These are phyloP conservation scores for Grosmannia clavigera DNA, from an alignment of 2,329 filamentous ascomycete species.

Conservation along the genomic window DNA sequence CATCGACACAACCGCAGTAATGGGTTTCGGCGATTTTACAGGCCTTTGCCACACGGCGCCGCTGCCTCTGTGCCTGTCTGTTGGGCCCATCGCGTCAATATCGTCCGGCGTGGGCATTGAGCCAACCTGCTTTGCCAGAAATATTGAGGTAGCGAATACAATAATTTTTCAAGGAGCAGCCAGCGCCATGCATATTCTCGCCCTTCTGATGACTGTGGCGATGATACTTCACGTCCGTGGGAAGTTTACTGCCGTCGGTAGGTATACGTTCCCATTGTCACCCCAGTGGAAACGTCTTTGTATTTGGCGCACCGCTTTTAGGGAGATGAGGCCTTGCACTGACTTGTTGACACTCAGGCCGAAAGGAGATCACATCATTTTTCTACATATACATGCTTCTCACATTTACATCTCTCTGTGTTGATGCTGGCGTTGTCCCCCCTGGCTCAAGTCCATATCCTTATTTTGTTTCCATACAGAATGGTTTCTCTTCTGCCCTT, in stretches of 20 bases:
- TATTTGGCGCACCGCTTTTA: background rate
- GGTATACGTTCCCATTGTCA: slow-evolving; percentile 18
- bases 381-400: slow-evolving; percentile 95
- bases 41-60: slow-evolving; percentile 74
- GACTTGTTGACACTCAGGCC: slow-evolving; percentile 26
- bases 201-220: slow-evolving; percentile 82
- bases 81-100: slow-evolving; percentile 62
- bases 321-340: background rate
- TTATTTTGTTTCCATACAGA: slow-evolving; percentile 84
- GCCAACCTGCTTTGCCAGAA: slow-evolving; percentile 82
- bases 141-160: slow-evolving; percentile 93
- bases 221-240: slow-evolving; percentile 96
- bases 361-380: slow-evolving; percentile 68
- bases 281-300: background rate
- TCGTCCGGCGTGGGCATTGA: slow-evolving; percentile 65
- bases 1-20: slow-evolving; percentile 28
- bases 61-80: slow-evolving; percentile 74
- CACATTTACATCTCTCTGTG: slow-evolving; percentile 74
- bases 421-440: slow-evolving; percentile 87
- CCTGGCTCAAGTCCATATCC: slow-evolving; percentile 70
- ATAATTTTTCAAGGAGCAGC: slow-evolving; percentile 94
- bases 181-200: slow-evolving; percentile 82
- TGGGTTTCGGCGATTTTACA: slow-evolving; percentile 87
- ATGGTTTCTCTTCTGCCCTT: slow-evolving; percentile 71
- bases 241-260: slow-evolving; percentile 96